Conservation (phyloP, 805 yeast genomes). For the Yarrowia alimentaria region DNA sequence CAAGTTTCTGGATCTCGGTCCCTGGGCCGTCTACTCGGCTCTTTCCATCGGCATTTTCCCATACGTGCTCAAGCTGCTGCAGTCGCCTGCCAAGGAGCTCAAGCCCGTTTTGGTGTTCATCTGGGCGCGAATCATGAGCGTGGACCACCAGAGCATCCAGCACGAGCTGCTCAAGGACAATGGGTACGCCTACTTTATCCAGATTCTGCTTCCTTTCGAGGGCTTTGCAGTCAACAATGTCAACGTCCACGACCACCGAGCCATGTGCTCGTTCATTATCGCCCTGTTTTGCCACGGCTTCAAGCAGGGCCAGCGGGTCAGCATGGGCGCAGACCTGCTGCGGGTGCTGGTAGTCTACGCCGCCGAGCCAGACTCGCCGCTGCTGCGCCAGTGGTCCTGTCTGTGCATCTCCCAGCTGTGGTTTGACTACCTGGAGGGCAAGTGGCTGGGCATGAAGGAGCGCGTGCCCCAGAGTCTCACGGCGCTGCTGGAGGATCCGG, state of each 20-base stretch:
- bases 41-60: slow-evolving; percentile 95
- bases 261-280: slow-evolving; percentile 90
- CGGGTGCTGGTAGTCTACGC: slow-evolving; percentile 64
- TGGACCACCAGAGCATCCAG: slow-evolving; percentile 85
- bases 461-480: slow-evolving; percentile 58
- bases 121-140: slow-evolving; percentile 98
- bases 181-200: slow-evolving; percentile 83
- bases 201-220: slow-evolving; percentile 56
- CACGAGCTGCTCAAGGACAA: slow-evolving; percentile 88
- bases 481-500: slow-evolving; percentile 73
- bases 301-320: slow-evolving; percentile 72
- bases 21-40: slow-evolving; percentile 95
- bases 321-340: slow-evolving; percentile 71
- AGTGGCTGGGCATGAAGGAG: slow-evolving; percentile 64
- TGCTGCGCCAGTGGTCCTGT: slow-evolving; percentile 90
- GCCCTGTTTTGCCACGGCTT: slow-evolving; percentile 81
- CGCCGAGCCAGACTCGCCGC: slow-evolving; percentile 74
- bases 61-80: slow-evolving; percentile 82
- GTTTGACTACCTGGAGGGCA: slow-evolving; percentile 69
- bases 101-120: slow-evolving; percentile 92
- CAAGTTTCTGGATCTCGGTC: slow-evolving; percentile 87
- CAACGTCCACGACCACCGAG: slow-evolving; percentile 70
- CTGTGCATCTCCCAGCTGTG: slow-evolving; percentile 75
- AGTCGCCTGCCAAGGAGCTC: slow-evolving; percentile 91
- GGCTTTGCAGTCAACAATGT: slow-evolving; percentile 40